A percentile compares a stretch with the other conserved stretches of the same genome.
Conservation (phyloP, 768 basidiomycete genomes). For the Tulasnella sp. region DNA sequence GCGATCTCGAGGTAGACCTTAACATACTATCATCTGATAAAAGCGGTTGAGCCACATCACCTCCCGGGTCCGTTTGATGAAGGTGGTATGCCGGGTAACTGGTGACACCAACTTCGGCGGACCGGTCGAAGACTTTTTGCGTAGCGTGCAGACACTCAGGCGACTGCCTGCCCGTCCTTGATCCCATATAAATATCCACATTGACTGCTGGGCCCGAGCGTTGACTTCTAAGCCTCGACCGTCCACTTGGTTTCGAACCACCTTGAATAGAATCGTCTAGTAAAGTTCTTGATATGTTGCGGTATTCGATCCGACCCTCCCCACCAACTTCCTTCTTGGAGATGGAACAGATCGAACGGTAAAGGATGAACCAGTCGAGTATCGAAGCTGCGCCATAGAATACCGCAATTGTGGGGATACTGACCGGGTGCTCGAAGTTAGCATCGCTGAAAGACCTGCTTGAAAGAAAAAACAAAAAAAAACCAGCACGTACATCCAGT, state of each 20-base stretch:
- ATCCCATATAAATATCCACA: too few species aligned
- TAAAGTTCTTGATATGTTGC: too few species aligned
- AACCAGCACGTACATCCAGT: background rate
- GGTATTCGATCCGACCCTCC: too few species aligned
- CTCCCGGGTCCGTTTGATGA: background rate
- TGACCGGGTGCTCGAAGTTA: background rate
- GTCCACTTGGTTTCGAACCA: too few species aligned
- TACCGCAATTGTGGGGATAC: background rate
- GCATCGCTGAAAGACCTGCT: background rate
- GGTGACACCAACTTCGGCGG: background rate
- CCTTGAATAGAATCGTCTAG: too few species aligned
- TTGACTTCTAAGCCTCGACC: too few species aligned
- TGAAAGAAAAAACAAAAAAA: background rate
- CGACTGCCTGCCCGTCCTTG: too few species aligned
- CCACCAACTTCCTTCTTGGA: background rate
- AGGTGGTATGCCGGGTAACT: background rate
- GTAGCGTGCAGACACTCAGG: too few species aligned
- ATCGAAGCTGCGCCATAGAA: background rate
- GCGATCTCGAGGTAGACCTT: too few species aligned
- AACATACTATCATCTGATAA: too few species aligned
- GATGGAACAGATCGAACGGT: background rate
- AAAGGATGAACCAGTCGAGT: background rate
- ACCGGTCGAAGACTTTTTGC: background rate
- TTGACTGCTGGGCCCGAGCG: too few species aligned
- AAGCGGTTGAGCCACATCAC: too few species aligned